phyloP scores from a whole-genome alignment of 2,329 filamentous ascomycete species.

The Macroventuria anomochaeta region DNA sequence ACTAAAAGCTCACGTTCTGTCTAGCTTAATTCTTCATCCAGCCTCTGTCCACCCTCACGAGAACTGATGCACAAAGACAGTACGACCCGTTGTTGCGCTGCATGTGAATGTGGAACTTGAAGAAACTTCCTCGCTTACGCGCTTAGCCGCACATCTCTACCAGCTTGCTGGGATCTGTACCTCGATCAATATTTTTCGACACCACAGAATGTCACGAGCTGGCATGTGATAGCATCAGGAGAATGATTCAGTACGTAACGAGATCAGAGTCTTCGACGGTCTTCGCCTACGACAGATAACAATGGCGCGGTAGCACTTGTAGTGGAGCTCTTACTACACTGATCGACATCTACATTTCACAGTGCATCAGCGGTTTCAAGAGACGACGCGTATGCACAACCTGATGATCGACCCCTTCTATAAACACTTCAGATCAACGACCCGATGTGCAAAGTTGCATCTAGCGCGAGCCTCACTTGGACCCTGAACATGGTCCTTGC shows the following conservation, averaged over 20 bases:
- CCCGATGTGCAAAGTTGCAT: background rate
- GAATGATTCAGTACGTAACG: background rate
- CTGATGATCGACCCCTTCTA: constrained; percentile 1
- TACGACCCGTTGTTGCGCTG: too few species aligned
- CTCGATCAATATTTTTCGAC: background rate
- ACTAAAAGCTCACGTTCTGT: too few species aligned
- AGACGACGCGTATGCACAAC: constrained; percentile 1
- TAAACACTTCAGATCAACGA: background rate
- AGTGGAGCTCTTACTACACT: background rate
- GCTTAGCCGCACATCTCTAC: background rate
- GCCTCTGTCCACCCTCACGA: too few species aligned
- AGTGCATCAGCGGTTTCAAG: constrained; percentile 5
- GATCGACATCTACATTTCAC: constrained; percentile 5
- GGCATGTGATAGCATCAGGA: background rate
- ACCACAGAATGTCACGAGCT: background rate
- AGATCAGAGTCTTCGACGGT: background rate
- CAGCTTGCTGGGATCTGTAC: background rate
- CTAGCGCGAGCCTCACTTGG: background rate
- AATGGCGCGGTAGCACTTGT: background rate
- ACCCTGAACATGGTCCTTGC: background rate
- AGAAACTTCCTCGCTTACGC: constrained; percentile 1
- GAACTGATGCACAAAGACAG: too few species aligned
- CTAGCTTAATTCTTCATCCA: too few species aligned
- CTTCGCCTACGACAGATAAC: background rate
- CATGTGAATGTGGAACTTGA: background rate